Conservation (phyloP, 164 flowering plant genomes). For the Chloranthus sessilifolius region DNA sequence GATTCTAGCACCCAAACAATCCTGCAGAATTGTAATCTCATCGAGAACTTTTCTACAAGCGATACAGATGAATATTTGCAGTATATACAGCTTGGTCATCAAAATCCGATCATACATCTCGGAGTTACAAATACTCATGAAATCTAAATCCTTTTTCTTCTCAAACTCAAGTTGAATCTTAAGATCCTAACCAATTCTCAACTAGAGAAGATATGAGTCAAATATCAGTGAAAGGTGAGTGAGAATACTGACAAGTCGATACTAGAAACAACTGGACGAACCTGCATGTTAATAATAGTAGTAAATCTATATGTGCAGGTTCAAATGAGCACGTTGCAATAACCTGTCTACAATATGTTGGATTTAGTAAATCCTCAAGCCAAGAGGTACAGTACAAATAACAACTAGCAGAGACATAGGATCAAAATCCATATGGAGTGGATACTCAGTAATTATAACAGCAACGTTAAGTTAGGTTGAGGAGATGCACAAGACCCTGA, state of each 20-base stretch:
- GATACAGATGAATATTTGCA: slow-evolving; percentile 3
- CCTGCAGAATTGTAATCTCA: slow-evolving; percentile 22
- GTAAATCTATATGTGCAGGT: neutral
- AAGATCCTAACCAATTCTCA: neutral
- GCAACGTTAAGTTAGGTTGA: too few relatives aligned
- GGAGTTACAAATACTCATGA: slow-evolving; percentile 11
- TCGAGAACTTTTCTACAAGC: slow-evolving; percentile 8
- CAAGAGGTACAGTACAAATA: too few relatives aligned
- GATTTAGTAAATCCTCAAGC: too few relatives aligned
- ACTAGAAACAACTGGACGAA: neutral
- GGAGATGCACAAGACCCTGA: too few relatives aligned
- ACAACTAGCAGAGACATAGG: too few relatives aligned
- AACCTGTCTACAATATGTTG: too few relatives aligned
- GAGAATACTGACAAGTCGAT: neutral
- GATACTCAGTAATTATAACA: too few relatives aligned
- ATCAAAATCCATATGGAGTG: too few relatives aligned
- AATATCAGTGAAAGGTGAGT: neutral
- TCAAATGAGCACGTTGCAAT: neutral
- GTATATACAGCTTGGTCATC: slow-evolving; percentile 2
- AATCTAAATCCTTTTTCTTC: slow-evolving; percentile 5
- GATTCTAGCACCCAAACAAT: slow-evolving; percentile 12
- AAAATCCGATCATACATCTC: slow-evolving; percentile 13
- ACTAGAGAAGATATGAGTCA: neutral
- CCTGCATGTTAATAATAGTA: neutral
- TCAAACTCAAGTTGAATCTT: neutral